Conservation (phyloP, 2,329 filamentous ascomycete genomes). For the Alternaria sp. region DNA sequence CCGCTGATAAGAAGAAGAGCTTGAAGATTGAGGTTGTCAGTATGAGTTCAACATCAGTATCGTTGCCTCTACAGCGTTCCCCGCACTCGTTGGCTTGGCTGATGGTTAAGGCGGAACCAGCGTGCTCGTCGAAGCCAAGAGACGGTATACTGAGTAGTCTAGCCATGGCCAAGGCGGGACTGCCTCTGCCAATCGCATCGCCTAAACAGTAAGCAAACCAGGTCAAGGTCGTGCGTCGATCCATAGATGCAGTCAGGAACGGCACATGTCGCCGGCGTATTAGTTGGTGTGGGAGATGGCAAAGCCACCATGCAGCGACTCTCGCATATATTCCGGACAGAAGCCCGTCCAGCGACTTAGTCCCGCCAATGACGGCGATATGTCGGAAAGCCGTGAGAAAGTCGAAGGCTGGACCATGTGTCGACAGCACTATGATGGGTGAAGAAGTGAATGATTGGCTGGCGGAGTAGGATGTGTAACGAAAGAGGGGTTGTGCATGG, state of each 20-base stretch:
- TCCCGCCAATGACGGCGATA: constrained; percentile 12
- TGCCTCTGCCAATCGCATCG: background rate
- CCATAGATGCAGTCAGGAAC: background rate
- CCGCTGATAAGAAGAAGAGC: background rate
- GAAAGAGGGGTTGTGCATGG: background rate
- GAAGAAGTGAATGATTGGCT: background rate
- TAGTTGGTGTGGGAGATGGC: background rate
- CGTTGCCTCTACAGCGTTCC: background rate
- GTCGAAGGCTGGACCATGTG: background rate
- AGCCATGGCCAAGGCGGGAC: background rate
- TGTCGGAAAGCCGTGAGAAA: constrained; percentile 3
- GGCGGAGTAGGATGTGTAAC: background rate
- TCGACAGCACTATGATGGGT: background rate
- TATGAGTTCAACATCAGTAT: background rate
- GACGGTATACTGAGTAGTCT: background rate
- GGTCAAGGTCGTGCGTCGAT: background rate
- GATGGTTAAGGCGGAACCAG: background rate
- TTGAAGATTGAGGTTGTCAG: background rate
- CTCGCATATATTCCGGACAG: constrained; percentile 9
- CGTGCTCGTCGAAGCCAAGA: background rate
- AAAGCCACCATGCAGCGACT: background rate
- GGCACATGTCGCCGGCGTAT: background rate
- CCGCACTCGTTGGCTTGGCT: background rate
- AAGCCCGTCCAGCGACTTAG: constrained; percentile 1
- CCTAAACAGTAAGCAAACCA: background rate